phyloP scores from a whole-genome alignment of 768 basidiomycete genomes.

The Dioszegia crocea region DNA sequence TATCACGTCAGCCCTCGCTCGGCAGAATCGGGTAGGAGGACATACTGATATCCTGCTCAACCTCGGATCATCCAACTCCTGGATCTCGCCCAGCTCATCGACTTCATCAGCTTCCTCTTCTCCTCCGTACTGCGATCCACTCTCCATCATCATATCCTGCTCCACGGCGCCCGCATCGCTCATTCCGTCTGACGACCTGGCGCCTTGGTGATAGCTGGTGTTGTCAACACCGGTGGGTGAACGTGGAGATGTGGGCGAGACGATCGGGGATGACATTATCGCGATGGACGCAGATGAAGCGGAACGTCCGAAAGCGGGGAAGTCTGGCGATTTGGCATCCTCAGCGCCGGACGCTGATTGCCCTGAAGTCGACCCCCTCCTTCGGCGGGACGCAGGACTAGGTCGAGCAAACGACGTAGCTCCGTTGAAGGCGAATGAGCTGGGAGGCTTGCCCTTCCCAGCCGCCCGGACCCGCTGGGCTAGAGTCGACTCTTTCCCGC shows the following conservation, averaged over 20 bases:
- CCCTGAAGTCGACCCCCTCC: conserved; percentile 22
- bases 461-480: conserved; percentile 18
- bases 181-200: conserved; percentile 29
- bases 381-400: conserved; percentile 32
- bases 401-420: conserved; percentile 32
- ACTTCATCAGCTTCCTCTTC: conserved; percentile 27
- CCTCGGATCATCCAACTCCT: conserved; percentile 28
- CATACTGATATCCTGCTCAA: conserved; percentile 34
- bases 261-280: conserved; percentile 11
- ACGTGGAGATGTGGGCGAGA: conserved; percentile 25
- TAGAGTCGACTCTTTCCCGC: conserved; percentile 24
- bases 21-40: background rate
- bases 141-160: conserved; percentile 16
- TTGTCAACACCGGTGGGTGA: conserved; percentile 22
- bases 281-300: background rate
- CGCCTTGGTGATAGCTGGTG: conserved; percentile 31
- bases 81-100: conserved; percentile 11
- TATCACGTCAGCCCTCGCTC: conserved; percentile 13
- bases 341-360: conserved; percentile 13
- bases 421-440: conserved; percentile 20
- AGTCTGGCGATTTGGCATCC: conserved; percentile 10
- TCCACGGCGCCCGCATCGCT: conserved; percentile 8
- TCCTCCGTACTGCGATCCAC: background rate
- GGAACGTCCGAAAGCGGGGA: background rate
- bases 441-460: conserved; percentile 24